Base-by-base conservation (phyloP, 495 filamentous ascomycete genomes). In the Talaromyces nanjingensis region DNA sequence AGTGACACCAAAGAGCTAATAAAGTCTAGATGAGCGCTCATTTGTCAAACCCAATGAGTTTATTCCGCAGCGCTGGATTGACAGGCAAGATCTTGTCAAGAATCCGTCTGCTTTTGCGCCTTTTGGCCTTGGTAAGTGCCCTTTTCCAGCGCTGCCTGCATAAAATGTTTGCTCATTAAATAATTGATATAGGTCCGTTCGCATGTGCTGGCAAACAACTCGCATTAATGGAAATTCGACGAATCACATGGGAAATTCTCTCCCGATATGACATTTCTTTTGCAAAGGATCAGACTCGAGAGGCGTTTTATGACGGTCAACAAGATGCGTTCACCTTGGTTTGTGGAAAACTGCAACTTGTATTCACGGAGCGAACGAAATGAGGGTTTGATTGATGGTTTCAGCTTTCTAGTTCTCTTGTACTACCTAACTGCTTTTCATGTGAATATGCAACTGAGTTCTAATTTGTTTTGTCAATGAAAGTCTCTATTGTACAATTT, bases 121-220 rank as follows among this genome's bases (percentile, higher is more conserved):
- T 1, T 80, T 80, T 58, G 66, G 64, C 31, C 67, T 37, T 25
- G 69, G 69, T 69, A 45, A 45, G 64, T 6, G 20, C 18, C 34
- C 29, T 20, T 22, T 59, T 59, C 9, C 0, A 59, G n/a, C 14
- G 37, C 31, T 27, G 18, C 20, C 49, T 54, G 20, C 18, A 29
- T 56, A 20, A 27, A 56, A 22, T 9, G 6, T 54, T 20, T 54
- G 49, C 49, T 25, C 24, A 29, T 14, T 56, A 12, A 56, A 7
- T 29, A 27, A 56, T 56, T 11, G n/a, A 6, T 59, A 33, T 68
- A 68, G 81, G 81, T 11, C 62, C 68, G 3, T 79, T 77, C 55
- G 62, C 65, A 20, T 87, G 85, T 60, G 71, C 82, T 11, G 84
- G 85, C 6, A 83, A 82, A 64, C 66, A 74, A 0, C 71, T 87